These are phyloP conservation scores for Breviolum minutum DNA, from an alignment of 73 alveolate genomes.

Conservation along the genomic window DNA sequence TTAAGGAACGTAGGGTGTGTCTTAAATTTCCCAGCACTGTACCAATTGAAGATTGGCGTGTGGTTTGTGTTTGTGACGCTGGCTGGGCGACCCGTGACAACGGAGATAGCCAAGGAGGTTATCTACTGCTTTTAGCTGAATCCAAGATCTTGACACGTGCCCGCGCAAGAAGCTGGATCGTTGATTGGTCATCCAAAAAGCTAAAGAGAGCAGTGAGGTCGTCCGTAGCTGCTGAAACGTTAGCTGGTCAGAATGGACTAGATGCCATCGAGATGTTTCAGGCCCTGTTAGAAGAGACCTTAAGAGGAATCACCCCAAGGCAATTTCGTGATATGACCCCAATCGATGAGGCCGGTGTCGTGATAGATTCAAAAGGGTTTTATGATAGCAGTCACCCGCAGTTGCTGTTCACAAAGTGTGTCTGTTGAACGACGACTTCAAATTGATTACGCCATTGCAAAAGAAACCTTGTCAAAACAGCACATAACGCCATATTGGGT, in stretches of 20 bases:
- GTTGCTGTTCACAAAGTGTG: background rate
- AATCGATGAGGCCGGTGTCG: background rate
- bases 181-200: background rate
- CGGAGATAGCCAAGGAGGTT: constrained; percentile 16
- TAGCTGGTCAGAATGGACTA: background rate
- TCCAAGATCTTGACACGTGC: background rate
- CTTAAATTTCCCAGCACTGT: background rate
- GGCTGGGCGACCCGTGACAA: constrained; percentile 26
- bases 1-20: background rate
- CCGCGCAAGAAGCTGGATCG: background rate
- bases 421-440: background rate
- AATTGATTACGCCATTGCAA: background rate
- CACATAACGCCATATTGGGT: background rate
- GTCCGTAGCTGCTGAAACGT: background rate
- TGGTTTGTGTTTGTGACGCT: background rate
- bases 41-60: background rate
- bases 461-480: background rate
- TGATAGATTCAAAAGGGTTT: background rate
- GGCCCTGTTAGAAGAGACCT: background rate
- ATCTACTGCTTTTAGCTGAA: background rate
- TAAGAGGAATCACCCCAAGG: background rate
- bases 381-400: background rate
- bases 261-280: background rate
- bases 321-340: background rate
- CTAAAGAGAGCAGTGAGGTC: background rate